A percentile compares a stretch with the other conserved stretches of the same genome.
These are phyloP conservation scores for Wickerhamomyces tratensis DNA, from an alignment of 805 yeast genomes.

Conservation along the genomic window DNA sequence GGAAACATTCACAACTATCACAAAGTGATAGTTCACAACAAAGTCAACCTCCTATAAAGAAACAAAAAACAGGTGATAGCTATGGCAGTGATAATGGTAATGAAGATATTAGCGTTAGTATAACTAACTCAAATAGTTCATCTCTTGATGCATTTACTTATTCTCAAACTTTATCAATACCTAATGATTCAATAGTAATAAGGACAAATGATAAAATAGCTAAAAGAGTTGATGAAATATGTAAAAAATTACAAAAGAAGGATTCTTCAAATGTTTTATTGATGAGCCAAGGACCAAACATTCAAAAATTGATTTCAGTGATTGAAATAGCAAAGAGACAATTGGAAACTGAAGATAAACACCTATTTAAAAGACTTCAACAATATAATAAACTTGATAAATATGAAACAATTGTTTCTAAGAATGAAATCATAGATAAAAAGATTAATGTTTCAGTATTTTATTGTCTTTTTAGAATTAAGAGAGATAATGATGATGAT, in stretches of 20 bases:
- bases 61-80: too few relatives aligned
- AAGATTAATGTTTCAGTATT: conserved; percentile 12
- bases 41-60: too few relatives aligned
- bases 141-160: too few relatives aligned
- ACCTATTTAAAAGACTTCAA: conserved; percentile 1
- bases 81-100: too few relatives aligned
- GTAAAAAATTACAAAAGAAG: background rate
- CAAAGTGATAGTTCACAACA: too few relatives aligned
- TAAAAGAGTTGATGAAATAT: conserved; percentile 7
- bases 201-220: conserved; percentile 16
- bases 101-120: too few relatives aligned
- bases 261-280: conserved; percentile 3
- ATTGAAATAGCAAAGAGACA: conserved; percentile 14
- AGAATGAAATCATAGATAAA: conserved; percentile 13
- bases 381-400: conserved; percentile 16
- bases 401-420: conserved; percentile 6
- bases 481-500: background rate
- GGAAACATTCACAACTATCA: too few relatives aligned
- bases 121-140: background rate
- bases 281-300: conserved; percentile 15
- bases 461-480: conserved; percentile 8
- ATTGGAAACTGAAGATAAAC: conserved; percentile 1
- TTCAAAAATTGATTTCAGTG: conserved; percentile 14
- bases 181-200: conserved; percentile 3
- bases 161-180: background rate